Evolutionary conservation across 805 yeast genomes (phyloP).

Genomic region (Pichia scutulata): DNA sequence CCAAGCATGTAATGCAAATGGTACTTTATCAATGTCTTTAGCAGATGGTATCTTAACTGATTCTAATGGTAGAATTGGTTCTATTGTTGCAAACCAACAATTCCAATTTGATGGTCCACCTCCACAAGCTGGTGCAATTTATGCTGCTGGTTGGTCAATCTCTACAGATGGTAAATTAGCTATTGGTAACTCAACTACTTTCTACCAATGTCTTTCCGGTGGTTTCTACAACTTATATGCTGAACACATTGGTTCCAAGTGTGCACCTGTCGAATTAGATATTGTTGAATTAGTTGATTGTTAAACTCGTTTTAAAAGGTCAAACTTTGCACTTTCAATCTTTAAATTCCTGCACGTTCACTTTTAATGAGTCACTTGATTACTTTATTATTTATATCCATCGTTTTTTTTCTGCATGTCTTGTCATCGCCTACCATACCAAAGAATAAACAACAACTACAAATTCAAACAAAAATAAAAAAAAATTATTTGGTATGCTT

Average conservation of each 20-base stretch:
- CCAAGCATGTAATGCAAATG: slow-evolving; percentile 30
- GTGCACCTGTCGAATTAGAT: slow-evolving; percentile 37
- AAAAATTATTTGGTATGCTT: not conserved
- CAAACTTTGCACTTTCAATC: no score
- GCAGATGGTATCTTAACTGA: slow-evolving; percentile 38
- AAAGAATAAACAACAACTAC: not conserved
- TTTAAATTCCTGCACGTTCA: not conserved
- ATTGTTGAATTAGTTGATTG: slow-evolving; percentile 40
- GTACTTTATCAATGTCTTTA: slow-evolving; percentile 38
- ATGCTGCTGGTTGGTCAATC: slow-evolving; percentile 46
- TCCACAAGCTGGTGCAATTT: slow-evolving; percentile 52
- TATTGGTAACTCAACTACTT: slow-evolving; percentile 39
- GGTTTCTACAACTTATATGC: slow-evolving; percentile 52
- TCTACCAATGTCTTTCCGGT: slow-evolving; percentile 52
- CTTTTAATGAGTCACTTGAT: no score
- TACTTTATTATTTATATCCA: not conserved
- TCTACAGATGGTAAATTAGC: slow-evolving; percentile 40
- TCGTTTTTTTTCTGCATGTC: not conserved
- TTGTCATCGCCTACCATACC: no score
- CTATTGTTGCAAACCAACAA: slow-evolving; percentile 56
- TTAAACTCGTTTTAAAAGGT: slow-evolving; percentile 21
- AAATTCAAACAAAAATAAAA: no score
- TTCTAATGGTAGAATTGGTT: slow-evolving; percentile 44
- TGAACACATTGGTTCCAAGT: slow-evolving; percentile 38
- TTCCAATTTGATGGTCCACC: slow-evolving; percentile 63